These are phyloP conservation scores for Limtongozyma cylindracea DNA, from an alignment of 805 yeast species.

Conservation along the genomic window DNA sequence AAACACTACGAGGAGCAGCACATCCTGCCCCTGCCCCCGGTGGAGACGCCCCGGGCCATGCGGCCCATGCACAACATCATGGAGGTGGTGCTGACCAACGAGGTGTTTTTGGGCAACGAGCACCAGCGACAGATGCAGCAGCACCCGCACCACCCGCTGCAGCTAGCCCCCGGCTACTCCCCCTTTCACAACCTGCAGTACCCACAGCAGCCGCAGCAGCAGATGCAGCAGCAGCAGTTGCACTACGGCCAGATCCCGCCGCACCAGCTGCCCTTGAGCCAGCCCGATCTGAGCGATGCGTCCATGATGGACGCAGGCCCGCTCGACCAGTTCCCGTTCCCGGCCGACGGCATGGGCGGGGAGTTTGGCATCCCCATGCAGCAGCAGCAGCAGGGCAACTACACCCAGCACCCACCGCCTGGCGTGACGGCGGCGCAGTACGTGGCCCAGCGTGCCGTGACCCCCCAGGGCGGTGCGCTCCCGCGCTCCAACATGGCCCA, in stretches of 20 bases:
- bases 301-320: constrained; percentile 1
- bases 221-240: constrained; percentile 2
- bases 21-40: constrained; percentile 31
- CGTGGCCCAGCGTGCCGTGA: constrained; percentile 2
- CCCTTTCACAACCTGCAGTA: too few species aligned
- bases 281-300: not conserved
- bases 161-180: too few species aligned
- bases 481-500: constrained; percentile 7
- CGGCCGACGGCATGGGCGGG: constrained; percentile 1
- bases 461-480: constrained; percentile 2
- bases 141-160: constrained; percentile 2
- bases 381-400: too few species aligned
- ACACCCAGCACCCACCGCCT: constrained; percentile 3
- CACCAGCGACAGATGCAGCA: constrained; percentile 4
- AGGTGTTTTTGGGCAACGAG: constrained; percentile 45
- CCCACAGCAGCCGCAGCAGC: too few species aligned
- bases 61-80: constrained; percentile 30
- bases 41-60: constrained; percentile 7
- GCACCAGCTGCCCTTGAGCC: too few species aligned
- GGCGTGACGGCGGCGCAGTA: constrained; percentile 1
- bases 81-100: constrained; percentile 84
- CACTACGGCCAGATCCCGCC: not conserved
- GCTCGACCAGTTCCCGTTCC: not conserved
- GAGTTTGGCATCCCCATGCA: constrained; percentile 1
- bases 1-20: constrained; percentile 95